These are phyloP conservation scores for Arabidopsis lyrata DNA, from an alignment of 441 rosid species.

Conservation along the genomic window DNA sequence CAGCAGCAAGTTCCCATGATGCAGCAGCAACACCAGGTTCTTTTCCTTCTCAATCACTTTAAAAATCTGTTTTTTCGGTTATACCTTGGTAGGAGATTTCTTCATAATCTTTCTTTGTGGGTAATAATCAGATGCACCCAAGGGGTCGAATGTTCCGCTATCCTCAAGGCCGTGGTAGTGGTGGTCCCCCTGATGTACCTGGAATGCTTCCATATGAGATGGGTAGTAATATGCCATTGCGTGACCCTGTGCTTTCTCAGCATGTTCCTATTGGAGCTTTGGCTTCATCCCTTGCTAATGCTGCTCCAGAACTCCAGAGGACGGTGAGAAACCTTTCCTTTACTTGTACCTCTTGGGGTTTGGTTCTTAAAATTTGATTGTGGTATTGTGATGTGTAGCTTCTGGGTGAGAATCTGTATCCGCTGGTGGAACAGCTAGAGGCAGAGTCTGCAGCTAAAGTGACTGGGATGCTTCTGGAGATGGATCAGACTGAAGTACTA, in stretches of 20 bases:
- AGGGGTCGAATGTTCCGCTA: slow-evolving; percentile 63
- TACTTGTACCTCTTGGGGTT: not conserved
- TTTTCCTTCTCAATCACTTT: slow-evolving; percentile 33
- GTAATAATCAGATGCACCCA: slow-evolving; percentile 57
- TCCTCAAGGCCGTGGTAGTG: slow-evolving; percentile 64
- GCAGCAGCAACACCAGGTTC: slow-evolving; percentile 58
- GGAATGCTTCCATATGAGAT: slow-evolving; percentile 64
- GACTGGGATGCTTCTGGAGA: slow-evolving; percentile 93
- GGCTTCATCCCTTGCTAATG: slow-evolving; percentile 86
- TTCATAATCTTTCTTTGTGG: slow-evolving; percentile 16
- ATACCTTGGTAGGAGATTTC: slow-evolving; percentile 7
- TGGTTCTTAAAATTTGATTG: slow-evolving; percentile 20
- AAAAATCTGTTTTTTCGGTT: not conserved
- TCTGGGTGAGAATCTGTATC: slow-evolving; percentile 92
- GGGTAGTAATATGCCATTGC: slow-evolving; percentile 53
- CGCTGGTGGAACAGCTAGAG: slow-evolving; percentile 85
- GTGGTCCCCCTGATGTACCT: slow-evolving; percentile 53
- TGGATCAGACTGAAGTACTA: slow-evolving; percentile 91
- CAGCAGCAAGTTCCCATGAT: slow-evolving; percentile 64
- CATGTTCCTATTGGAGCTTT: slow-evolving; percentile 74
- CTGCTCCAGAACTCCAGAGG: slow-evolving; percentile 82
- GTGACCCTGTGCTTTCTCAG: slow-evolving; percentile 57
- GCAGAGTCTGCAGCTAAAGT: slow-evolving; percentile 88
- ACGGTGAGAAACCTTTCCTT: slow-evolving; percentile 53
- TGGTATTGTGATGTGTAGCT: slow-evolving; percentile 55